A percentile compares a stretch with the other conserved stretches of the same genome.
Conservation (phyloP, 371 early-diverging fungal genomes). For the Cokeromyces recurvatus region DNA sequence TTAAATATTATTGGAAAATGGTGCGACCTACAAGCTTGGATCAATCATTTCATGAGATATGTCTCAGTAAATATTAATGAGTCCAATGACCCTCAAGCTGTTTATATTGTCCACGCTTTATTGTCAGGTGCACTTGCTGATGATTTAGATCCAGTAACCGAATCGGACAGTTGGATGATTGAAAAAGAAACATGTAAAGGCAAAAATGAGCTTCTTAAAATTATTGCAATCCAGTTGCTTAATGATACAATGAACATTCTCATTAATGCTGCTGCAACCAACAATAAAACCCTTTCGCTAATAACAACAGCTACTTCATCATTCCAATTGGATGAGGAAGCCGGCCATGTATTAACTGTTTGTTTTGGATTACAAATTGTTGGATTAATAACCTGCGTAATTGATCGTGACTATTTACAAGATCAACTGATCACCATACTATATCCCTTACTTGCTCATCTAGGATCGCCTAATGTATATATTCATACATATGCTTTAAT, state of each 20-base stretch:
- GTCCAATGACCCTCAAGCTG: conserved; percentile 41
- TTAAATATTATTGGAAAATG: conserved; percentile 46
- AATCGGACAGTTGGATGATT: neutral
- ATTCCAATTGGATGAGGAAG: conserved; percentile 14
- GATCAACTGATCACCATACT: conserved; percentile 50
- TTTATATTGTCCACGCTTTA: conserved; percentile 42
- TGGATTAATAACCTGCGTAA: conserved; percentile 18
- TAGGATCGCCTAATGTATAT: conserved; percentile 39
- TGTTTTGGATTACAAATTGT: conserved; percentile 31
- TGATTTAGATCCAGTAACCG: neutral
- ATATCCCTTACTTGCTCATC: conserved; percentile 53
- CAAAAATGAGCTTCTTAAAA: too few species aligned
- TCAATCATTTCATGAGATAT: conserved; percentile 42
- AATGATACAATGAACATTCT: conserved; percentile 18
- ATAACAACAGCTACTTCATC: conserved; percentile 4
- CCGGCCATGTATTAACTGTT: conserved; percentile 18
- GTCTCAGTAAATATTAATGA: conserved; percentile 15
- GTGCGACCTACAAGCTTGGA: conserved; percentile 36
- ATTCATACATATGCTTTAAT: conserved; percentile 38
- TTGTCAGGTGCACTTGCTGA: conserved; percentile 30
- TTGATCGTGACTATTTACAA: conserved; percentile 16
- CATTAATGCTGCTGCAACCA: conserved; percentile 4
- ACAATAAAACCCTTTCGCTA: neutral
- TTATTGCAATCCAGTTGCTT: neutral
- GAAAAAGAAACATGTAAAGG: neutral